phyloP scores from a whole-genome alignment of 768 basidiomycete species.

The Tricholoma terreum region DNA sequence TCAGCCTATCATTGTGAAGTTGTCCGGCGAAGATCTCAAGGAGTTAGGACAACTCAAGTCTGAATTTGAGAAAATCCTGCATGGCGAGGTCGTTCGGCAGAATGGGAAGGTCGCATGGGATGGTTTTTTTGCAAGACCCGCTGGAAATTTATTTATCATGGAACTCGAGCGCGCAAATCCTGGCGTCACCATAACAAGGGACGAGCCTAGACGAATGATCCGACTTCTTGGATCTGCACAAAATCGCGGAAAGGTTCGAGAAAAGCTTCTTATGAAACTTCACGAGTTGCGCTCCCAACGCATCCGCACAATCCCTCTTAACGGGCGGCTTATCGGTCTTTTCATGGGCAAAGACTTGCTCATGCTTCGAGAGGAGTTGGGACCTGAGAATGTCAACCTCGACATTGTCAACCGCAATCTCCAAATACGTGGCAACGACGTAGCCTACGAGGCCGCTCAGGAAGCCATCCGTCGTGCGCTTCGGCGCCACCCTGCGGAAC shows the following conservation, averaged over 20 bases:
- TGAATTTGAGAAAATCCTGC: conserved; percentile 58
- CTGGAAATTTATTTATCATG: conserved; percentile 44
- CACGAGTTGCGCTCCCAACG: conserved; percentile 40
- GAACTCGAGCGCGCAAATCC: conserved; percentile 37
- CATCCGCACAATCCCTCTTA: conserved; percentile 44
- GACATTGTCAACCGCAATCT: conserved; percentile 44
- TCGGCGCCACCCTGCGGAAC: conserved; percentile 19
- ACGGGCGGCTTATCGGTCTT: conserved; percentile 40
- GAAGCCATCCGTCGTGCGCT: conserved; percentile 37
- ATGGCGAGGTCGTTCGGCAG: conserved; percentile 54
- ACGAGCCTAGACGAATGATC: conserved; percentile 41
- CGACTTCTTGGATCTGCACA: conserved; percentile 51
- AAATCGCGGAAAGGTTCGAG: conserved; percentile 38
- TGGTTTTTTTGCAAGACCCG: conserved; percentile 46
- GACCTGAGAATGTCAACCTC: conserved; percentile 53
- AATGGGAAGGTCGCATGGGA: conserved; percentile 64
- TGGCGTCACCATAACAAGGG: conserved; percentile 36
- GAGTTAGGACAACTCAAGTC: conserved; percentile 54
- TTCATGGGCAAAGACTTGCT: conserved; percentile 47
- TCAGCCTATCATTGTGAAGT: conserved; percentile 34
- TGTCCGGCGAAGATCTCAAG: conserved; percentile 49
- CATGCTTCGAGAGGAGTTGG: conserved; percentile 46
- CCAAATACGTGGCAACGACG: conserved; percentile 53
- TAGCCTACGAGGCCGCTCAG: conserved; percentile 40
- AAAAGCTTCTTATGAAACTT: conserved; percentile 47